phyloP scores from a whole-genome alignment of 768 basidiomycete species.

The Brasilioporus rufonigricans region DNA sequence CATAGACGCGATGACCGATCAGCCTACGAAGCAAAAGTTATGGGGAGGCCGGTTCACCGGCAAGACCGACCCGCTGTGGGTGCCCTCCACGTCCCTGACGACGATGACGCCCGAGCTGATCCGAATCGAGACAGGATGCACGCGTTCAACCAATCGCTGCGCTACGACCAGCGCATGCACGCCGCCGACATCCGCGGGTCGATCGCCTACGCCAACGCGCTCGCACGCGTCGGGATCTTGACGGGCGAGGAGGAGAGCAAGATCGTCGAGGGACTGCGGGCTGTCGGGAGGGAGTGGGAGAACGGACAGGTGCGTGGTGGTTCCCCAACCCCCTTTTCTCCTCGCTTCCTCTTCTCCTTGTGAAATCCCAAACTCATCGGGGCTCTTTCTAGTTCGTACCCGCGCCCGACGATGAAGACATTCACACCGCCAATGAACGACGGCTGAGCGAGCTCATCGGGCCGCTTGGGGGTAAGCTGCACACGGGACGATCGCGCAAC shows the following conservation, averaged over 20 bases:
- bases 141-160: conserved; percentile 93
- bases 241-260: conserved; percentile 68
- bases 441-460: conserved; percentile 93
- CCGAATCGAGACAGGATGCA: conserved; percentile 70
- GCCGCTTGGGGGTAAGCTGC: conserved; percentile 89
- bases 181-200: conserved; percentile 90
- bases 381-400: conserved; percentile 57
- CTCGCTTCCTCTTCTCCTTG: neutral
- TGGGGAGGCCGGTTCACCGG: conserved; percentile 92
- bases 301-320: conserved; percentile 51
- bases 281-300: conserved; percentile 85
- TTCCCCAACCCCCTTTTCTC: no score
- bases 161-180: conserved; percentile 94
- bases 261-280: conserved; percentile 70
- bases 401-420: conserved; percentile 93
- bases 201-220: conserved; percentile 91
- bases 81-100: neutral
- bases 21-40: conserved; percentile 66
- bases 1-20: conserved; percentile 33
- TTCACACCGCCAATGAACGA: conserved; percentile 98
- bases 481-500: conserved; percentile 95
- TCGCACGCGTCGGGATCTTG: conserved; percentile 78
- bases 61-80: conserved; percentile 62
- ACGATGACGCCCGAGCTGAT: neutral
- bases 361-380: neutral